Evolutionary conservation across 768 basidiomycete species (phyloP), one percentile per base, ranked within the genome.

Genomic region (Mycena pura): DNA sequence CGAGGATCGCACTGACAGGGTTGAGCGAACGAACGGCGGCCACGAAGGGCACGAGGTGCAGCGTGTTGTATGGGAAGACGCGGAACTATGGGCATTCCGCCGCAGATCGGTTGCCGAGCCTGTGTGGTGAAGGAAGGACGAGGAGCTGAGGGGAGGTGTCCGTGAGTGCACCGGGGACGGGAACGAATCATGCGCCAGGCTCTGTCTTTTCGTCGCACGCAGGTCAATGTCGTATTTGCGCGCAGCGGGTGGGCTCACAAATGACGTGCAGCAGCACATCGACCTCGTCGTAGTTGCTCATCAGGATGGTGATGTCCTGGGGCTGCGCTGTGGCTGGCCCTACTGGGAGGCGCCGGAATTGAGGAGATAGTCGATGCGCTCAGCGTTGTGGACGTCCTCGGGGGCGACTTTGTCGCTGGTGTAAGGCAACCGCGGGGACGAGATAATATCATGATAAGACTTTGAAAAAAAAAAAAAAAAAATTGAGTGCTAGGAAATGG

Each of bases 31-130:
- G 81, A 13, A 95, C 84, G 1, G 91, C 92, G 0, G 86, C 86
- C 74, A 92, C 92, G 66, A 95, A 95, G 0, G 90, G 87, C 15
- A 86, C 80, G 25, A 95, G 84, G 32, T 81, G 82, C 5, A 81
- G 78, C 70, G 91, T 92, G 72, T 94, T 88, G 69, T 93, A 93
- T 0, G 93, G 93, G 69, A 93, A 95, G n/a, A 93, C 87, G 25
- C 93, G 86, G 71, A 91, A 93, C 65, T 83, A 82, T 32, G 76
- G 5, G 17, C 59, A 28, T 21, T 24, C 76, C n/a, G n/a, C n/a
- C n/a, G n/a, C n/a, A n/a, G n/a, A n/a, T n/a, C n/a, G n/a, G n/a
- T n/a, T 19, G 21, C 8, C 32, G 47, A 32, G 2, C 24, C 40
- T 27, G 47, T 9, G 54, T 31, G 11, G 54, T 5, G 41, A 7